phyloP scores from a whole-genome alignment of 2,329 filamentous ascomycete genomes.

The Cladosporium sp. region DNA sequence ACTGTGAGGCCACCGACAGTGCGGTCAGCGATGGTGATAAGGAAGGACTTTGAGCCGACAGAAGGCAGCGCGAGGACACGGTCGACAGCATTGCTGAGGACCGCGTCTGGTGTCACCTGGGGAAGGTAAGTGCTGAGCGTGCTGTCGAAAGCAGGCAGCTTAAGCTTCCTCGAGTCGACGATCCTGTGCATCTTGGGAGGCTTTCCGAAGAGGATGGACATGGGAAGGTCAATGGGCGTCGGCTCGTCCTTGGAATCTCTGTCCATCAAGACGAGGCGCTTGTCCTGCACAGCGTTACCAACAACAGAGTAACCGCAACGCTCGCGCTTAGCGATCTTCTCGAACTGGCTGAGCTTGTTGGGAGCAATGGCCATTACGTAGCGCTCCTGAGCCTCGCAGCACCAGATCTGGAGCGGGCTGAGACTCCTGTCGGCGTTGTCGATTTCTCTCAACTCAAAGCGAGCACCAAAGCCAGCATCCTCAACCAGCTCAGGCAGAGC shows the following conservation, averaged over 20 bases:
- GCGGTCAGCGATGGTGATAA: slow-evolving; percentile 93
- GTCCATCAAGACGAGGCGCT: slow-evolving; percentile 74
- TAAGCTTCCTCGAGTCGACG: slow-evolving; percentile 63
- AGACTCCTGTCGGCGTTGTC: slow-evolving; percentile 86
- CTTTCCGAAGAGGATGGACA: slow-evolving; percentile 83
- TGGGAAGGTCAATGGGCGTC: slow-evolving; percentile 79
- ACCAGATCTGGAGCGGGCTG: slow-evolving; percentile 97
- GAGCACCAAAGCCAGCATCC: slow-evolving; percentile 83
- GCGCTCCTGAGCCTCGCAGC: slow-evolving; percentile 91
- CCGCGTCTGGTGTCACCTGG: slow-evolving; percentile 36
- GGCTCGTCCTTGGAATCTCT: slow-evolving; percentile 68
- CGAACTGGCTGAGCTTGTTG: slow-evolving; percentile 67
- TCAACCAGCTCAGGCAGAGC: slow-evolving; percentile 85
- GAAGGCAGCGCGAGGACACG: slow-evolving; percentile 78
- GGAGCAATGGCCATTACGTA: slow-evolving; percentile 87
- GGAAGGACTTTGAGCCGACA: slow-evolving; percentile 93
- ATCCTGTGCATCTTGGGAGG: slow-evolving; percentile 72
- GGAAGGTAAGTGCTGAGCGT: slow-evolving; percentile 63
- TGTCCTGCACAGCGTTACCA: slow-evolving; percentile 66
- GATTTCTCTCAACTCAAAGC: slow-evolving; percentile 89
- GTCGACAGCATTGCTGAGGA: slow-evolving; percentile 60
- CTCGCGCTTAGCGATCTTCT: slow-evolving; percentile 68
- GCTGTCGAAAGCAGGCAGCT: slow-evolving; percentile 67
- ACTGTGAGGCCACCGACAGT: slow-evolving; percentile 84
- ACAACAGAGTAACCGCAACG: slow-evolving; percentile 90